Evolutionary conservation across 495 filamentous ascomycete genomes (phyloP), one percentile per base, ranked within the genome.

Genomic region (Aspergillus bertholletiae): DNA sequence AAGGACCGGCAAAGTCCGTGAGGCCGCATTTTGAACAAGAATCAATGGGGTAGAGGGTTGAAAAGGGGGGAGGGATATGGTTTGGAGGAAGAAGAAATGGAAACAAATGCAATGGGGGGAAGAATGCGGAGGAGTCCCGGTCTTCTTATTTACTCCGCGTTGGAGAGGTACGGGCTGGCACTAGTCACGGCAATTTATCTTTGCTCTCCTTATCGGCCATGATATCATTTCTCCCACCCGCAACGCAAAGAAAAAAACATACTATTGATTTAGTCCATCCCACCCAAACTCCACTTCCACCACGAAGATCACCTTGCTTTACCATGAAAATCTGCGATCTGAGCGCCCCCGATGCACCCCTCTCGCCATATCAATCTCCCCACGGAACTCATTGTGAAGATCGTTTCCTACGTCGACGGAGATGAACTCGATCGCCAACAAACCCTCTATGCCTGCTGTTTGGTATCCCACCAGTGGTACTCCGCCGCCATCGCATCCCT

Each of bases 381-480:
- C 5, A 68, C 70, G 11, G 85, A 88, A 63, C 67, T 88, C 35
- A 64, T 88, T 47, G 55, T 82, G 35, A 61, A 71, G 13, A 75
- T 81, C 47, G 62, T 75, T 35, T 49, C 60, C 50, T 65, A 58
- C 48, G 55, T 74, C 46, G 60, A 55, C n/a, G 37, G 47, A 7
- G 58, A 64, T 47, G 55, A 62, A 13, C 27, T 41, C 20, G 46
- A 47, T 13, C 61, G 39, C 51, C 84, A 85, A 59, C 17, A 28
- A 11, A 72, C 69, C 9, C 67, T 89, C n/a, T 68, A 76, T 56
- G 69, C 71, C 0, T 83, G 81, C 61, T 80, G 78, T 60, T 71
- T 86, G 18, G 76, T 88, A 13, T 84, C 77, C 7, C 76, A 76
- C 13, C 75, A 84, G 51, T 90, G 87, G 87, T 88, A 89, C 61